Conservation (phyloP, 192 early-diverging fungal species). For the Paraglomus brasilianum region DNA sequence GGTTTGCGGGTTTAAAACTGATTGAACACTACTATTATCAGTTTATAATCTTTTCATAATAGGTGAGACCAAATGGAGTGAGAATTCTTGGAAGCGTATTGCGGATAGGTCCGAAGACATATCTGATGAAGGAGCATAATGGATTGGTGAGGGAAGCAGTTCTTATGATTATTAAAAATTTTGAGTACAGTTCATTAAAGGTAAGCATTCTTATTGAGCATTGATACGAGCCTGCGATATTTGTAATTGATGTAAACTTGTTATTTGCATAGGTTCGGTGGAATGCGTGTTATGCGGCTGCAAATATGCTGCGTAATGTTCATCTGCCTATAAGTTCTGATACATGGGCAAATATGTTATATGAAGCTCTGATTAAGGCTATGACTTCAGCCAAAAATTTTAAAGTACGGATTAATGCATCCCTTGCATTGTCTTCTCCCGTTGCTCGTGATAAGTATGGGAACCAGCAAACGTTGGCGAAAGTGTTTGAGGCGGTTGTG, state of each 20-base stretch:
- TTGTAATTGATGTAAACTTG: neutral
- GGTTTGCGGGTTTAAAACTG: slow-evolving; percentile 30
- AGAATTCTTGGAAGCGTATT: slow-evolving; percentile 66
- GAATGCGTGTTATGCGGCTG: slow-evolving; percentile 75
- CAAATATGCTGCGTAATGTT: slow-evolving; percentile 56
- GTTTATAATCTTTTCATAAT: slow-evolving; percentile 17
- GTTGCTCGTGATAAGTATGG: slow-evolving; percentile 43
- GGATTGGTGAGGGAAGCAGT: slow-evolving; percentile 50
- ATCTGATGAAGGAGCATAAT: slow-evolving; percentile 45
- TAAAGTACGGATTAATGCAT: slow-evolving; percentile 77
- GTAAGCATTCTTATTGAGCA: slow-evolving; percentile 34
- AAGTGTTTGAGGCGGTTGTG: slow-evolving; percentile 38
- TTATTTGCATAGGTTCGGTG: slow-evolving; percentile 57
- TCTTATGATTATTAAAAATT: slow-evolving; percentile 51
- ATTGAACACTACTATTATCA: neutral
- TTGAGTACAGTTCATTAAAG: slow-evolving; percentile 63
- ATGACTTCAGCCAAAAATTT: slow-evolving; percentile 65
- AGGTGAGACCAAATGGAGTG: slow-evolving; percentile 71
- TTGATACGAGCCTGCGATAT: neutral
- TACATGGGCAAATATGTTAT: slow-evolving; percentile 52
- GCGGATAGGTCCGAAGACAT: slow-evolving; percentile 48
- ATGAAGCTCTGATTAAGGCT: slow-evolving; percentile 51
- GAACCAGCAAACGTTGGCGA: slow-evolving; percentile 32
- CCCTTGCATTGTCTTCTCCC: slow-evolving; percentile 47
- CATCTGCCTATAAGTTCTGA: slow-evolving; percentile 56